Evolutionary conservation across 345 rosid genomes (phyloP).

Genomic region (Conringia planisiliqua): DNA sequence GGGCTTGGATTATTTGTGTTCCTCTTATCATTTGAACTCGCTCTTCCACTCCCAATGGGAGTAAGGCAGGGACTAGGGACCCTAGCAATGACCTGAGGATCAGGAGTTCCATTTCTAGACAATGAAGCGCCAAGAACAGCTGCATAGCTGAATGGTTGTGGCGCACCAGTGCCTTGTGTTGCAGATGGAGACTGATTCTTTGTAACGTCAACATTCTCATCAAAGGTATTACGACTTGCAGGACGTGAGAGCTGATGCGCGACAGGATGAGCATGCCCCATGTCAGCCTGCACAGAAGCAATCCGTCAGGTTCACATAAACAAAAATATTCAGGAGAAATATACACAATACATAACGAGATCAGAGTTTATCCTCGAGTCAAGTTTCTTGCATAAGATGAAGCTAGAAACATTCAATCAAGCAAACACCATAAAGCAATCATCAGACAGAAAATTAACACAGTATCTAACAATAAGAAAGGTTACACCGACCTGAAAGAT

Average conservation of each 20-base stretch:
- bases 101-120: conserved; percentile 85
- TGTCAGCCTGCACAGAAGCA: conserved; percentile 53
- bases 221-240: conserved; percentile 47
- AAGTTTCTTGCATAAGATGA: too few relatives aligned
- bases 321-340: background rate
- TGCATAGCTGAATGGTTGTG: conserved; percentile 65
- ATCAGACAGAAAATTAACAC: too few relatives aligned
- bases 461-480: background rate
- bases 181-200: conserved; percentile 43
- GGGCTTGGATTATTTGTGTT: conserved; percentile 43
- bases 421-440: background rate
- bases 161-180: conserved; percentile 44
- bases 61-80: conserved; percentile 83
- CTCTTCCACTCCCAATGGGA: conserved; percentile 80
- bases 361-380: background rate
- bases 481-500: conserved; percentile 66
- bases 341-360: background rate
- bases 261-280: conserved; percentile 33
- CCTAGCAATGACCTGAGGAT: conserved; percentile 66
- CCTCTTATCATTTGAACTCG: conserved; percentile 55
- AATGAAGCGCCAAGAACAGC: conserved; percentile 72
- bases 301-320: background rate
- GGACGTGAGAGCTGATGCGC: conserved; percentile 48
- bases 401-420: background rate
- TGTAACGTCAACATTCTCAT: conserved; percentile 47